These are phyloP conservation scores for Nannochloropsis gaditana DNA, from an alignment of 108 stramenopile genomes.

Conservation along the genomic window DNA sequence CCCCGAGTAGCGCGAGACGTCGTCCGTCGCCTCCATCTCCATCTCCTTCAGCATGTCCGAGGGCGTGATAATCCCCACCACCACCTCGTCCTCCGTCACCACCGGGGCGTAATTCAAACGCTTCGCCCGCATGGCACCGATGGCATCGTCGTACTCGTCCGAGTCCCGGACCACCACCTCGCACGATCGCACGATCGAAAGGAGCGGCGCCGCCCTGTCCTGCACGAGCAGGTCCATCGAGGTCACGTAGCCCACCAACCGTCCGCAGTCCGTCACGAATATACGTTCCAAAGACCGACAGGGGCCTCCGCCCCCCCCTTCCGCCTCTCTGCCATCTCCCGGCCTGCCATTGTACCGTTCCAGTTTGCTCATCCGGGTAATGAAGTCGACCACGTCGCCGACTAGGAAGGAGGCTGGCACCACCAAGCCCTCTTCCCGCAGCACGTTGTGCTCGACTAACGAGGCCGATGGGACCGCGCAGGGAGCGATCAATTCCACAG, in stretches of 20 bases:
- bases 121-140: not conserved
- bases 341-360: not conserved
- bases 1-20: slow-evolving; percentile 41
- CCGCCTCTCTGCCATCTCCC: not conserved
- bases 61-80: slow-evolving; percentile 43
- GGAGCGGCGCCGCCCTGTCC: not conserved
- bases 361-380: not conserved
- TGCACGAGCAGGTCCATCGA: not conserved
- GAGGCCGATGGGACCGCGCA: slow-evolving; percentile 1
- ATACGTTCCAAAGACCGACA: slow-evolving; percentile 7
- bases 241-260: not conserved
- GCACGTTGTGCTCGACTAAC: not conserved
- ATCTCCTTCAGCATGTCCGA: slow-evolving; percentile 32
- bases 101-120: slow-evolving; percentile 33
- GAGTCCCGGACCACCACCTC: not conserved
- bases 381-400: slow-evolving; percentile 8
- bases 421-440: not conserved
- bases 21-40: slow-evolving; percentile 43
- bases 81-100: slow-evolving; percentile 31
- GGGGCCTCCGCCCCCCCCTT: not conserved
- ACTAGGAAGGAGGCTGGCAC: not conserved
- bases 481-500: slow-evolving; percentile 2
- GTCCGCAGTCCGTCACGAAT: slow-evolving; percentile 1
- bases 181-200: not conserved
- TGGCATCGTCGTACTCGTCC: slow-evolving; percentile 10